Evolutionary conservation across 345 rosid genomes (phyloP), one percentile per base, ranked within the genome.

Genomic region (Draba incana): DNA sequence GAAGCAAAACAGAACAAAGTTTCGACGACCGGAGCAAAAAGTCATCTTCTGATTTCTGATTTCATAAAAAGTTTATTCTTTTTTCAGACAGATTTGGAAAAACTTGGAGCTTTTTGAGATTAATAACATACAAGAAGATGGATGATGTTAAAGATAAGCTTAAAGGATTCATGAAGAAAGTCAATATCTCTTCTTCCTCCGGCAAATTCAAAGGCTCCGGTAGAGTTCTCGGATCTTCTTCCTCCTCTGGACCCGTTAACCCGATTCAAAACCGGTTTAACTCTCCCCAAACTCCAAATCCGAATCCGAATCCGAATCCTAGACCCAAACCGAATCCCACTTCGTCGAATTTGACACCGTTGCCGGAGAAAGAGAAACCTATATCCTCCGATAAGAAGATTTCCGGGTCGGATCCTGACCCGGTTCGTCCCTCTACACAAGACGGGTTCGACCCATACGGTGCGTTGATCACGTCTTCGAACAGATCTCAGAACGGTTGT

Each of bases 161-260:
- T 71, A 90, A 86, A 57, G 98, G 97, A 4, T 88, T 93, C 83
- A 77, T 90, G 82, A 90, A 93, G 81, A 93, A 88, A 80, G 85
- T 93, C 74, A 89, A 81, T 65, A 77, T 77, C n/a, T 80, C 90
- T 15, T 80, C 96, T 11, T 86, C 98, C 37, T 76, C 93, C 4
- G 84, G 84, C 31, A 90, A 90, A 81, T 93, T 93, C 82, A 90
- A 93, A 78, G 98, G 97, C 70, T 81, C 81, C 70, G 92, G 96
- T 64, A 62, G 94, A 60, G 96, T 88, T 30, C 70, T 90, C 78
- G 98, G 98, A 71, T 85, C 94, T 11, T 82, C 93, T 37, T 64
- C 92, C 6, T 79, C 90, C 6, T 80, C 94, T 4, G 86, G 39
- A 57, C 79, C 92, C 37, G 56, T 66, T 66, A 78, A 83, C 71